A percentile compares a stretch with the other conserved stretches of the same genome.
Evolutionary conservation across 176 grass and related monocot species (phyloP).

Genomic region (Poa pratensis): DNA sequence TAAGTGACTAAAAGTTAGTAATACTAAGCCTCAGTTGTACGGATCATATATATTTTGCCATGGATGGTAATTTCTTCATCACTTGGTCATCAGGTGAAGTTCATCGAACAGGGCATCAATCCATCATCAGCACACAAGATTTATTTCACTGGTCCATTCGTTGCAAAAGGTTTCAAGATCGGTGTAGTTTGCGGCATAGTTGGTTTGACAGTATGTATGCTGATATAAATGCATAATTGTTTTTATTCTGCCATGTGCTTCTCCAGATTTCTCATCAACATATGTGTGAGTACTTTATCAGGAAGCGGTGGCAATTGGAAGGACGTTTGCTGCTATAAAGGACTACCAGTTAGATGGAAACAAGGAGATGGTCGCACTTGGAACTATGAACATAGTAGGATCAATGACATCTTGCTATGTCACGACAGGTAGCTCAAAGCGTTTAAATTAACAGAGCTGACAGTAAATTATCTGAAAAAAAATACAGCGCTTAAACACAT

Average conservation of each 20-base stretch:
- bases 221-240: not conserved
- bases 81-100: slow-evolving; percentile 61
- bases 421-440: slow-evolving; percentile 63
- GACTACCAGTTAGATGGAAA: slow-evolving; percentile 94
- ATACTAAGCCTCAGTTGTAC: not conserved
- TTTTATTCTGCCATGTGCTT: not conserved
- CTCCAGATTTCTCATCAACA: not conserved
- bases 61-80: slow-evolving; percentile 27
- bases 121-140: slow-evolving; percentile 80
- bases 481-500: slow-evolving; percentile 30
- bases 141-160: slow-evolving; percentile 72
- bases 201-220: slow-evolving; percentile 74
- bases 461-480: not conserved
- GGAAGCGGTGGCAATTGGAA: slow-evolving; percentile 97
- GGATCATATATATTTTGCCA: not conserved
- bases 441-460: not conserved
- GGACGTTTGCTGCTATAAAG: slow-evolving; percentile 95
- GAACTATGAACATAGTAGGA: slow-evolving; percentile 91
- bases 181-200: slow-evolving; percentile 75
- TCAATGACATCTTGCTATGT: slow-evolving; percentile 98
- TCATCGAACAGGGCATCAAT: slow-evolving; percentile 83
- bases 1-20: slow-evolving; percentile 53
- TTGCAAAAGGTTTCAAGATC: slow-evolving; percentile 88
- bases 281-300: slow-evolving; percentile 40
- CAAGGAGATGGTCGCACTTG: slow-evolving; percentile 97